Base-by-base conservation (phyloP, 768 basidiomycete species). In the Porpolomopsis calyptriformis region DNA sequence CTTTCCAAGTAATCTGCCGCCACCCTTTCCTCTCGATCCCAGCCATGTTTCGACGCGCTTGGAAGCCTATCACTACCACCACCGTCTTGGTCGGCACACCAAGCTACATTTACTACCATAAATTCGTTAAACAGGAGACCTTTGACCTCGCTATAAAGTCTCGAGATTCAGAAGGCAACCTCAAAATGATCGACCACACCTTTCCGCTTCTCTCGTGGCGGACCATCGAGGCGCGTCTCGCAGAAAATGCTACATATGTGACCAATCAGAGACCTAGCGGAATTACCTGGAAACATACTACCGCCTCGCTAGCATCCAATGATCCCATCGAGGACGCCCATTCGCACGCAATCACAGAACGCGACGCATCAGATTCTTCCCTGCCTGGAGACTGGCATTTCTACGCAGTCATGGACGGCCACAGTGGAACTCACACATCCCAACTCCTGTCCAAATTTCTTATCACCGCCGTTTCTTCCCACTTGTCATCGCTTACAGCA, bases 321-420 rank as follows among this genome's bases (percentile, higher is more conserved):
- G 77, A 85, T 49, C 88, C 91, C 6, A 80, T 96, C 43, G 96
- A 99, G 63, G 96, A 99, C 59, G 80, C 90, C 20, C 75, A 82
- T 52, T 77, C 85, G 3, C 72, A 74, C 49, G 78, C 80, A 46
- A 67, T 91, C 50, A 66, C 94, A 40, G 60, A 74, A 52, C 70
- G 80, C 31, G 79, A 85, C 55, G 65, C 65, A 2, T 65, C 74
- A n/a, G 77, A 81, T 52, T 69, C 74, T 8, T 69, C 74, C 2
- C 69, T 69, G 0, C 73, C 76, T 1, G 83, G 84, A 11, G 86
- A 88, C 56, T 73, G 85, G 49, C 68, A 90, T 35, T 85, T 94
- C 63, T 92, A 90, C 56, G 69, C 88, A 1, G 80, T 94, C 27
- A 85, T 94, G 80, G 91, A 92, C 54, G 91, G 92, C 2, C 96